Base-by-base conservation (phyloP, 352 stramenopile genomes). In the Phytophthora aleatoria region DNA sequence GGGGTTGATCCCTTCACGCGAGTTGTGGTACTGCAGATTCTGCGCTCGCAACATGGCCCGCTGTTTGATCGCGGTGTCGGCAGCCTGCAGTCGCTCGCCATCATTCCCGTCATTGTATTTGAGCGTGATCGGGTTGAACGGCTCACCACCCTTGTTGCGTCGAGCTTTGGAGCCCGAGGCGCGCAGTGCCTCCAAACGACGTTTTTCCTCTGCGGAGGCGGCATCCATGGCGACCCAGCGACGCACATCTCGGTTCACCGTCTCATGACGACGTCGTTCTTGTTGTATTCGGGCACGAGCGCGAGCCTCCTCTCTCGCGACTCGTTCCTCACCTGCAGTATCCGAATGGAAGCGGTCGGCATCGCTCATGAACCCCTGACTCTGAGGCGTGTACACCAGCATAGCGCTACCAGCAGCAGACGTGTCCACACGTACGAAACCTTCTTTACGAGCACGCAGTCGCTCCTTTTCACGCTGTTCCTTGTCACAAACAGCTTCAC, bases 271-370 rank as follows among this genome's bases (percentile, higher is more conserved):
- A 55, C 83, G 86, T 50, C 74, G 64, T 35, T 91, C 85, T n/a
- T 92, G 83, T 6, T 85, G 69, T 41, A 88, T 68, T 49, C 85
- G 81, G 50, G 74, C 60, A 36, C 76, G 78, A 28, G 81, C 62
- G 11, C 75, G 73, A 62, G 57, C 70, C 13, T 82, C 81, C 35
- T 96, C 79, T 24, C 89, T 80, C 26, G 47, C 27, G 2, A 77
- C 73, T 11, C 88, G 83, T 61, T 95, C 89, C 60, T 97, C 91
- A 0, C 89, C 91, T 11, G 85, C 86, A 28, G 85, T 94, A 67
- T 98, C 92, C 30, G 89, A 91, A 59, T 97, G 89, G 72, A 97
- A 98, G 8, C 90, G 76, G 41, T 97, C 89, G 27, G 87, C 78
- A 60, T 97, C 86, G 26, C 79, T 82, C 68, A 97, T 84, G 65